phyloP scores from a whole-genome alignment of 148 eudicot species.

The Chenopodium quinoa region DNA sequence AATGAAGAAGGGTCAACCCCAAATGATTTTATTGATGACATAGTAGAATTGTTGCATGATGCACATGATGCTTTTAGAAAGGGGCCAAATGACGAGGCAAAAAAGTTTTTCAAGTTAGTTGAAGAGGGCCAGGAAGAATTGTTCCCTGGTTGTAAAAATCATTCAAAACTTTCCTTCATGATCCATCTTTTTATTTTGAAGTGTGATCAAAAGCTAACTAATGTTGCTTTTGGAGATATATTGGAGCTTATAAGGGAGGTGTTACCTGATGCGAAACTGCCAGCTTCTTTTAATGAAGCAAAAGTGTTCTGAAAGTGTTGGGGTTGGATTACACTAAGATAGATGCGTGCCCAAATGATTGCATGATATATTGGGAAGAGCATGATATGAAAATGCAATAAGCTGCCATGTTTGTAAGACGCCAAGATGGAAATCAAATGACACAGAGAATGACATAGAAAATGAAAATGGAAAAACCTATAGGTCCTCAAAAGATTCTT shows the following conservation, averaged over 20 bases:
- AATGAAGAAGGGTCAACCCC: neutral
- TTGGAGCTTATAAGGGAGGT: neutral
- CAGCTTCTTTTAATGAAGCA: neutral
- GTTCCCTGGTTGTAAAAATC: neutral
- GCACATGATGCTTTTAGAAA: neutral
- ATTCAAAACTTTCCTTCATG: neutral
- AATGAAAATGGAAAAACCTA: neutral
- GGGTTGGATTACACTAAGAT: neutral
- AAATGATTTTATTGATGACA: neutral
- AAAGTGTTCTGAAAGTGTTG: neutral
- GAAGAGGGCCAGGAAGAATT: neutral
- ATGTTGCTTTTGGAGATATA: neutral
- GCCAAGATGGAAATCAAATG: neutral
- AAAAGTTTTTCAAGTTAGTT: neutral
- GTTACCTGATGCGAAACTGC: neutral
- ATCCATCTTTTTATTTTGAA: neutral
- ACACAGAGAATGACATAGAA: neutral
- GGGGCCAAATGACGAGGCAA: neutral
- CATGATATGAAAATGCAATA: neutral
- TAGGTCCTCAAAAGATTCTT: neutral
- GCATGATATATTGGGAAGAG: conserved; percentile 1
- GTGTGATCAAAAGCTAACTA: neutral
- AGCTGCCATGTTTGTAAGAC: neutral
- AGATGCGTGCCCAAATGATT: neutral
- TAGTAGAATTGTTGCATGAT: neutral